Evolutionary conservation across 495 filamentous ascomycete genomes (phyloP).

Genomic region (Sabuloglossum arenarium): DNA sequence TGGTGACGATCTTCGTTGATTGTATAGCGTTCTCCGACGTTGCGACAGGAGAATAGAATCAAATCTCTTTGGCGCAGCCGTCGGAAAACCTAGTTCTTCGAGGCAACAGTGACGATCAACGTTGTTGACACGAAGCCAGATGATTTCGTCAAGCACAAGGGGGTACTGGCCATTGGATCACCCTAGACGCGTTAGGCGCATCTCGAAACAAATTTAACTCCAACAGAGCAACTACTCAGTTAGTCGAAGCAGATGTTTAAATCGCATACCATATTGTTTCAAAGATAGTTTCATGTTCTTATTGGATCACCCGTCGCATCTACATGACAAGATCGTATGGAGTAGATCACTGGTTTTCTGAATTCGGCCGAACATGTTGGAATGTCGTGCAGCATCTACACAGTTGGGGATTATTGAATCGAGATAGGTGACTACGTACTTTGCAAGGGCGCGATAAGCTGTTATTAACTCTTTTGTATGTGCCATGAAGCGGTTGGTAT

Average conservation of each 20-base stretch:
- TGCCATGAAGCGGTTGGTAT: not conserved
- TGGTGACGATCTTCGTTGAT: conserved; percentile 17
- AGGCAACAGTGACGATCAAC: not conserved
- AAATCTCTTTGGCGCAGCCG: not conserved
- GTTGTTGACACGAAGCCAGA: conserved; percentile 3
- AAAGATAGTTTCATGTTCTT: too few species aligned
- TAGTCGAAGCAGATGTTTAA: too few species aligned
- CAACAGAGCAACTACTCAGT: too few species aligned
- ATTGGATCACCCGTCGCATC: too few species aligned
- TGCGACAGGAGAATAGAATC: not conserved
- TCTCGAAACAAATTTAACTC: not conserved
- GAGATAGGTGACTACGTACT: not conserved
- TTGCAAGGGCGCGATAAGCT: not conserved
- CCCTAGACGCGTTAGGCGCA: not conserved
- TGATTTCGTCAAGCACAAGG: not conserved
- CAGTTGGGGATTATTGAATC: not conserved
- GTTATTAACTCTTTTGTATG: not conserved
- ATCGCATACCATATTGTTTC: too few species aligned
- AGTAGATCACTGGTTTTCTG: not conserved
- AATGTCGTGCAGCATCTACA: not conserved
- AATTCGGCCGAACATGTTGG: not conserved
- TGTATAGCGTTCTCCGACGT: not conserved
- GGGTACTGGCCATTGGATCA: not conserved
- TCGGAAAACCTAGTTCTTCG: not conserved
- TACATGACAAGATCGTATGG: too few species aligned